Percentiles rank a stretch among this genome's conserved stretches.
These are phyloP conservation scores for Colletotrichum acutatum DNA, from an alignment of 2,329 filamentous ascomycete genomes.

Conservation along the genomic window DNA sequence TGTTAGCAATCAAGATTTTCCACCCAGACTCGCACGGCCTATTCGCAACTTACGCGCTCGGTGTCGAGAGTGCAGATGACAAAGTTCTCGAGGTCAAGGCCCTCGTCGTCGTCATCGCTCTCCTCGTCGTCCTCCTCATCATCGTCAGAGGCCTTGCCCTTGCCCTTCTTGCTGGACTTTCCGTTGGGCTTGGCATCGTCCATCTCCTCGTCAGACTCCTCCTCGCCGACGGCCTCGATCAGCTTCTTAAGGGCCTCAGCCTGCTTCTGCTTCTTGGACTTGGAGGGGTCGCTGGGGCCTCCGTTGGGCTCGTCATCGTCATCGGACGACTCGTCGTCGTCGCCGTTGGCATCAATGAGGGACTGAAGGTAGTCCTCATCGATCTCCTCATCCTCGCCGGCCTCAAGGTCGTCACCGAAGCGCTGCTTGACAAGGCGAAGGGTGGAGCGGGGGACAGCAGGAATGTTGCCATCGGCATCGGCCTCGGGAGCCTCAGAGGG, in stretches of 20 bases:
- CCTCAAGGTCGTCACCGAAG: slow-evolving; percentile 64
- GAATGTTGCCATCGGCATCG: slow-evolving; percentile 70
- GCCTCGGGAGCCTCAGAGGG: slow-evolving; percentile 80
- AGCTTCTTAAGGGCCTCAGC: slow-evolving; percentile 83
- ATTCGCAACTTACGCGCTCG: slow-evolving; percentile 74
- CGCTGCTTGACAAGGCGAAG: slow-evolving; percentile 88
- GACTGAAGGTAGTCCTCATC: slow-evolving; percentile 73
- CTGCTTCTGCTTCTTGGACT: slow-evolving; percentile 87
- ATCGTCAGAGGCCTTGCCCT: slow-evolving; percentile 73
- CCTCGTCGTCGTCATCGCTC: slow-evolving; percentile 68
- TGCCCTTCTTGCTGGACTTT: slow-evolving; percentile 74
- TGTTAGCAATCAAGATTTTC: slow-evolving; percentile 3
- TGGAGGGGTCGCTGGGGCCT: slow-evolving; percentile 90
- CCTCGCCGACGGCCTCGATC: slow-evolving; percentile 72
- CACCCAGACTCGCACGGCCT: background rate
- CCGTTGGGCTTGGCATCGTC: slow-evolving; percentile 73
- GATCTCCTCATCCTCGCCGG: slow-evolving; percentile 71
- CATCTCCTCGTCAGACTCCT: slow-evolving; percentile 76
- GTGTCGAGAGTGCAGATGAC: slow-evolving; percentile 97
- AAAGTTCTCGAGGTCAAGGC: slow-evolving; percentile 82
- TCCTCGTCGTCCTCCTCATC: slow-evolving; percentile 66
- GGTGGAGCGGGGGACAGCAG: slow-evolving; percentile 79
- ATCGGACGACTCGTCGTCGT: slow-evolving; percentile 61
- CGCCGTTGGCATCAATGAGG: slow-evolving; percentile 63
- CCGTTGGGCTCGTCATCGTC: slow-evolving; percentile 74